A percentile compares a stretch with the other conserved stretches of the same genome.
Conservation (phyloP, 2,329 filamentous ascomycete species). For the Trichoderma atrobrunneum region DNA sequence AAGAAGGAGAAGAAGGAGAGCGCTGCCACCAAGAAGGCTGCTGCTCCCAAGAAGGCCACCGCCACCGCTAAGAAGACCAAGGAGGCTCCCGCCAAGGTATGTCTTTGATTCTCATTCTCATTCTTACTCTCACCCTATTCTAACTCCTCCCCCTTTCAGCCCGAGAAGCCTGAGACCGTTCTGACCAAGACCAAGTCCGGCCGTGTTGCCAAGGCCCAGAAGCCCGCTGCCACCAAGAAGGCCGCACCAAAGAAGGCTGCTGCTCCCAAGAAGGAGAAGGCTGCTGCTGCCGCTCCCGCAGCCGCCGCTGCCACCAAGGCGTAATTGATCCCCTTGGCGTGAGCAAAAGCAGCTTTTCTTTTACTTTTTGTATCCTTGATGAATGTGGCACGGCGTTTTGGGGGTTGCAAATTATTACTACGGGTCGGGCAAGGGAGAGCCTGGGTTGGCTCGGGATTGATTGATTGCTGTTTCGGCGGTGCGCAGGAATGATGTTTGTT, state of each 20-base stretch:
- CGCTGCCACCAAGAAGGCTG: conserved; percentile 44
- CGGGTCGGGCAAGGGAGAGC: conserved; percentile 21
- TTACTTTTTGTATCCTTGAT: conserved; percentile 34
- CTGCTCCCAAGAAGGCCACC: conserved; percentile 33
- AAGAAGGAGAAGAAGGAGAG: conserved; percentile 46
- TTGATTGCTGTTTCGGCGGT: conserved; percentile 23
- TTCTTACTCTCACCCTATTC: conserved; percentile 23
- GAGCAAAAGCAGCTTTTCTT: conserved; percentile 11
- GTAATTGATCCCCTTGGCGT: conserved; percentile 23
- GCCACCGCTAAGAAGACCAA: conserved; percentile 33
- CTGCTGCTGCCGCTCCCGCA: conserved; percentile 31
- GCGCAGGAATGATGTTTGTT: conserved; percentile 25
- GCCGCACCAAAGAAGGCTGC: conserved; percentile 45
- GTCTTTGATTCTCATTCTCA: neutral
- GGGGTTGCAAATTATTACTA: conserved; percentile 27
- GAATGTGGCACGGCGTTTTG: conserved; percentile 37
- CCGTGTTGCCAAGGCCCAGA: conserved; percentile 69
- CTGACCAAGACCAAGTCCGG: conserved; percentile 83
- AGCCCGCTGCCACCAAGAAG: conserved; percentile 48
- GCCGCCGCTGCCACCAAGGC: conserved; percentile 36
- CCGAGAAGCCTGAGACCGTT: conserved; percentile 64
- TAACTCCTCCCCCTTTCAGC: conserved; percentile 25
- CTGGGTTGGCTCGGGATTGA: conserved; percentile 20
- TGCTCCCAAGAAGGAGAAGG: conserved; percentile 44
- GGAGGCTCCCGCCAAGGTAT: conserved; percentile 32